phyloP scores from a whole-genome alignment of 2,329 filamentous ascomycete genomes.

The Knufia fluminis region DNA sequence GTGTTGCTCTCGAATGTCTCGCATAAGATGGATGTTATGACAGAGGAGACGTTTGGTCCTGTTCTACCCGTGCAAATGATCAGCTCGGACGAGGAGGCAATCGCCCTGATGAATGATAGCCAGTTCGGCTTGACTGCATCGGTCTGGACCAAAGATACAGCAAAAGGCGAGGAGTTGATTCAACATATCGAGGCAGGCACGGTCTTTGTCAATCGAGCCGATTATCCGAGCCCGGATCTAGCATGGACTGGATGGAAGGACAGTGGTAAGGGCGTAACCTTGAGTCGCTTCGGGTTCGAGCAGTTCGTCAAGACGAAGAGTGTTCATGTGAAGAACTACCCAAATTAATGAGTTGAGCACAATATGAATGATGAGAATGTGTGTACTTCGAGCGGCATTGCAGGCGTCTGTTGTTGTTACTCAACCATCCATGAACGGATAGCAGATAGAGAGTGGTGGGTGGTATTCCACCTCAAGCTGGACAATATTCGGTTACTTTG shows the following conservation, averaged over 20 bases:
- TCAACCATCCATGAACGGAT: neutral
- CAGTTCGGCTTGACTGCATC: constrained; percentile 92
- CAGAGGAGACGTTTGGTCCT: constrained; percentile 88
- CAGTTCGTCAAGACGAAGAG: constrained; percentile 96
- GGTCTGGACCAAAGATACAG: constrained; percentile 87
- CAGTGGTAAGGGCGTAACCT: constrained; percentile 80
- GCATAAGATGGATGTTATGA: constrained; percentile 83
- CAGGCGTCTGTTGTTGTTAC: neutral
- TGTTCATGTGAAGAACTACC: constrained; percentile 79
- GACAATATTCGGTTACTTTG: too few species aligned
- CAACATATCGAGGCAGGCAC: constrained; percentile 84
- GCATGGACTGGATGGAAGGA: constrained; percentile 99
- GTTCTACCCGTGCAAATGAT: constrained; percentile 88
- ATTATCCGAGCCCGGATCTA: constrained; percentile 83
- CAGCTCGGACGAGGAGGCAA: constrained; percentile 66
- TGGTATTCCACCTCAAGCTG: too few species aligned
- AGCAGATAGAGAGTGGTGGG: too few species aligned
- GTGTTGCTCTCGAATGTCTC: constrained; percentile 70
- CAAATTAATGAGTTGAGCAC: constrained; percentile 32
- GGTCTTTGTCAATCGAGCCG: constrained; percentile 90
- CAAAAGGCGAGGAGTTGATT: constrained; percentile 63
- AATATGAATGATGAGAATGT: neutral
- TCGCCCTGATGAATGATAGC: constrained; percentile 85
- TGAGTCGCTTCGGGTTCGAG: constrained; percentile 86
- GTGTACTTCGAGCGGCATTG: neutral